Evolutionary conservation across 805 yeast species (phyloP).

Genomic region (Myxozyma melibiosi): DNA sequence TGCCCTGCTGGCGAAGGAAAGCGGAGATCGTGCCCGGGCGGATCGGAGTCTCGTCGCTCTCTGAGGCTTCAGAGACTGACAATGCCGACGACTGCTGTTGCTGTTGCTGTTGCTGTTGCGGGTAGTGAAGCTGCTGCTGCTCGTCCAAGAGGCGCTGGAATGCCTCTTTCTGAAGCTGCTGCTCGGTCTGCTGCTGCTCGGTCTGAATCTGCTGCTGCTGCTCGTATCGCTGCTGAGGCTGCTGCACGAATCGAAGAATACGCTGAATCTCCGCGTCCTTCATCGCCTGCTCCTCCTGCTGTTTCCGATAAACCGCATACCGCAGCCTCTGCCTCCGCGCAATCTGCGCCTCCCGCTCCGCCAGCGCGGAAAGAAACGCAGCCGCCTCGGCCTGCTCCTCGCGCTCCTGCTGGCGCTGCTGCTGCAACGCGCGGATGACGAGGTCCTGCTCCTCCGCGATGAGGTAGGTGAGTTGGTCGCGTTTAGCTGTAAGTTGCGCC

Average conservation of each 20-base stretch:
- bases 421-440: conserved; percentile 33
- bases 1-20: conserved; percentile 25
- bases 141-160: neutral
- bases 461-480: conserved; percentile 34
- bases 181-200: neutral
- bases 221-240: neutral
- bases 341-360: conserved; percentile 28
- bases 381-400: conserved; percentile 22
- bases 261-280: conserved; percentile 25
- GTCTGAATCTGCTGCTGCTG: neutral
- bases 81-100: conserved; percentile 3
- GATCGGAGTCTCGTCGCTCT: conserved; percentile 22
- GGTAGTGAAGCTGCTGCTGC: neutral
- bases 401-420: conserved; percentile 25
- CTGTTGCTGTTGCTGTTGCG: conserved; percentile 1
- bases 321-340: conserved; percentile 29
- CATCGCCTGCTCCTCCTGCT: conserved; percentile 29
- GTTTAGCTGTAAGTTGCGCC: conserved; percentile 31
- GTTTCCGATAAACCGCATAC: conserved; percentile 31
- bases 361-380: conserved; percentile 19
- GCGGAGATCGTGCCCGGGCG: conserved; percentile 27
- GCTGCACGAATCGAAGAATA: conserved; percentile 16
- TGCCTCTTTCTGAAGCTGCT: neutral
- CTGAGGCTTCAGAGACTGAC: conserved; percentile 13
- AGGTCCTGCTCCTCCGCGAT: conserved; percentile 38